Evolutionary conservation across 2,329 filamentous ascomycete genomes (phyloP), one percentile per base, ranked within the genome.

Genomic region (Huntiella savannae): DNA sequence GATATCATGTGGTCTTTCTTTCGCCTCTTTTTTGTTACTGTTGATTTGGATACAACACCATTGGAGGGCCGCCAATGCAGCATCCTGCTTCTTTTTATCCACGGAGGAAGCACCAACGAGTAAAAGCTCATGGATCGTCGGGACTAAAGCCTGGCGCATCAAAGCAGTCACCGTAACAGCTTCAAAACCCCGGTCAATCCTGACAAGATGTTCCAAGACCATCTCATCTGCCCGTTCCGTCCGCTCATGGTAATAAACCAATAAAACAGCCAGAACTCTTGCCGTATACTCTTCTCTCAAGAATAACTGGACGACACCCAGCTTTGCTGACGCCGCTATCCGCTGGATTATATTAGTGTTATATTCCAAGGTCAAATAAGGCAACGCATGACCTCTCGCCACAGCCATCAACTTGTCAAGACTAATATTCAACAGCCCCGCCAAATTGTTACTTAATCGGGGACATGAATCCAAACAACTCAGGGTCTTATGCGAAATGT

Each of bases 351-450:
- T 71, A 49, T 93, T 83, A 48, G 70, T 71, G 54, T 80, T 80
- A 56, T 79, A 81, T 37, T 75, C 79, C 35, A 94, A 65, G 2
- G 98, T 82, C 13, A 98, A 69, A 62, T 83, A 86, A 1, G 92
- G 91, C 6, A 98, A 61, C 5, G 87, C 87, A 54, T 91, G 75
- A 11, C 75, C 70, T 58, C 95, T 86, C 6, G 88, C 82, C 13
- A 79, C 62, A 11, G 80, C 62, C 7, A 95, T 67, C 39, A 96
- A 76, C 45, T 82, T 76, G 38, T 77, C 69, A 6, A 92, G 71
- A 35, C 75, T 79, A 56, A 85, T 79, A 44, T 79, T 77, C 34
- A 95, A 68, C 28, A 96, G 62, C 52, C 93, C 85, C 17, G 86
- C 84, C 42, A 96, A 69, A 39, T 81, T 71, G 47, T 82, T 77